These are phyloP conservation scores for Candida glaebosa DNA, from an alignment of 805 yeast genomes.

Conservation along the genomic window DNA sequence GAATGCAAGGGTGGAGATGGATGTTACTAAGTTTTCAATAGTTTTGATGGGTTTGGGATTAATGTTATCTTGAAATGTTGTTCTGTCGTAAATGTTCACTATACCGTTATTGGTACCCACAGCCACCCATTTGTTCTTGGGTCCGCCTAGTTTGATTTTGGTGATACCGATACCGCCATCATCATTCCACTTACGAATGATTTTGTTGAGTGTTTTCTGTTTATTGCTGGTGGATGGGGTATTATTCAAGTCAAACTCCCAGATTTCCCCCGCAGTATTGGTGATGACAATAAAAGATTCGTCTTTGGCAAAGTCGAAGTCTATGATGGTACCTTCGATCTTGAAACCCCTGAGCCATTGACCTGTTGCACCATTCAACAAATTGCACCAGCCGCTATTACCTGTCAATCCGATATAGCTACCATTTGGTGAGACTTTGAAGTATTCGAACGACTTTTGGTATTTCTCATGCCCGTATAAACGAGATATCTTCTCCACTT, in stretches of 20 bases:
- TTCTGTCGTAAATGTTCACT: slow-evolving; percentile 79
- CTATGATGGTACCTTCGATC: slow-evolving; percentile 81
- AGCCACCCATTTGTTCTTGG: slow-evolving; percentile 75
- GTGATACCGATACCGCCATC: slow-evolving; percentile 85
- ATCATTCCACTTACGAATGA: slow-evolving; percentile 75
- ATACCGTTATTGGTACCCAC: slow-evolving; percentile 86
- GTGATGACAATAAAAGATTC: slow-evolving; percentile 48
- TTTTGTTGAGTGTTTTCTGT: slow-evolving; percentile 30
- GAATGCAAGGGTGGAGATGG: slow-evolving; percentile 70
- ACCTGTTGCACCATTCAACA: slow-evolving; percentile 74
- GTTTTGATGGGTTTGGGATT: slow-evolving; percentile 53
- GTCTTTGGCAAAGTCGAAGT: slow-evolving; percentile 63
- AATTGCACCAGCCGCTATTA: slow-evolving; percentile 85
- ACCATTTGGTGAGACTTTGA: slow-evolving; percentile 74
- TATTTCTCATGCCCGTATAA: slow-evolving; percentile 87
- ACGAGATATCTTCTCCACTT: slow-evolving; percentile 79
- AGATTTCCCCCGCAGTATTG: slow-evolving; percentile 80
- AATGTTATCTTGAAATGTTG: slow-evolving; percentile 15
- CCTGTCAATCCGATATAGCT: slow-evolving; percentile 73
- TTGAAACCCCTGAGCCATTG: slow-evolving; percentile 86
- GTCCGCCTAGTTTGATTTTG: slow-evolving; percentile 67
- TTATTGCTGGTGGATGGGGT: slow-evolving; percentile 5
- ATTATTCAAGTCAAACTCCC: slow-evolving; percentile 61
- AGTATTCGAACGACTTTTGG: slow-evolving; percentile 85
- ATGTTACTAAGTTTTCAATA: slow-evolving; percentile 76